Evolutionary conservation across 192 early-diverging fungal genomes (phyloP).

Genomic region (Gonapodya sp.): DNA sequence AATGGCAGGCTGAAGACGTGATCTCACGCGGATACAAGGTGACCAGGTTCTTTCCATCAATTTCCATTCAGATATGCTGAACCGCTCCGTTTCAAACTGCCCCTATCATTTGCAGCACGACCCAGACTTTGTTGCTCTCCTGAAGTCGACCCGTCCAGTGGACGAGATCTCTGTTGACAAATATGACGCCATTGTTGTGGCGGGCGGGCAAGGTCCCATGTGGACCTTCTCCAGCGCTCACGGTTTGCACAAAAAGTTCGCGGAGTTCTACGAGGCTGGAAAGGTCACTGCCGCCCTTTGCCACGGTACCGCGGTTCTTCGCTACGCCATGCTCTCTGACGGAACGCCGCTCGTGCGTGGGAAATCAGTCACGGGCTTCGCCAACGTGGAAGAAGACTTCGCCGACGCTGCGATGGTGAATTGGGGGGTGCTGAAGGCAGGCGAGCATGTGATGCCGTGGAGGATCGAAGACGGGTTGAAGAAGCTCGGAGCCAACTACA

Average conservation of each 20-base stretch:
- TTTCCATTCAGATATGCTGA: too few relatives aligned
- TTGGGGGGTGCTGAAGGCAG: constrained; percentile 5
- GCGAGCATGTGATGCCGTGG: constrained; percentile 9
- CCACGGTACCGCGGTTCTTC: constrained; percentile 61
- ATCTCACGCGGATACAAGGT: constrained; percentile 7
- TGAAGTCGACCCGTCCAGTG: neutral
- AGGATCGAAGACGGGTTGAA: constrained; percentile 6
- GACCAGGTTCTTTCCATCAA: too few relatives aligned
- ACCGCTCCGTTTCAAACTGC: too few relatives aligned
- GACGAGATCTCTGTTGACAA: constrained; percentile 21
- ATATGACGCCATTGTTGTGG: constrained; percentile 39
- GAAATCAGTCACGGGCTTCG: constrained; percentile 62
- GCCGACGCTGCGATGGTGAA: constrained; percentile 11
- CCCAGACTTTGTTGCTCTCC: constrained; percentile 3
- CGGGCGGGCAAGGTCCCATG: constrained; percentile 51
- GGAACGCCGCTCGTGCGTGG: constrained; percentile 52
- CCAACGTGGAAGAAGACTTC: constrained; percentile 52
- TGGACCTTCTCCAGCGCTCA: constrained; percentile 38
- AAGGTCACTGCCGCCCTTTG: constrained; percentile 41
- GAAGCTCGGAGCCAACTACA: constrained; percentile 9
- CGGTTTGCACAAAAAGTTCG: constrained; percentile 7
- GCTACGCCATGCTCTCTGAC: constrained; percentile 42
- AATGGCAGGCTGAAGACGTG: constrained; percentile 8
- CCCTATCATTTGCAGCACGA: constrained; percentile 9
- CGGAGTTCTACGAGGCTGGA: constrained; percentile 33